Conservation (phyloP, 768 basidiomycete genomes). For the Pleurotus giganteus region DNA sequence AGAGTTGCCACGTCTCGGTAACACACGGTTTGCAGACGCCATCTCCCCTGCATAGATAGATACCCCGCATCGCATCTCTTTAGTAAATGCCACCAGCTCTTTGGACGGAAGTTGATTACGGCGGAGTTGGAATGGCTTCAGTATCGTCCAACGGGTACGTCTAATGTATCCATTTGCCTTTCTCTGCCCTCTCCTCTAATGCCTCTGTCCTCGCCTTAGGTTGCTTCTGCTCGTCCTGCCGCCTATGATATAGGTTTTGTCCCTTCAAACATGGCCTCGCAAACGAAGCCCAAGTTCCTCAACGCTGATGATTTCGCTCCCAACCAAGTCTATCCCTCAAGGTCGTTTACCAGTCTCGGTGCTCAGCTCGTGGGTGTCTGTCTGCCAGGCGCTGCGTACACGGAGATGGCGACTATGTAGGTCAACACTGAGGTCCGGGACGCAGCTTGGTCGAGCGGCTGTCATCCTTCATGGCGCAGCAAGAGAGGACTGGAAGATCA, state of each 20-base stretch:
- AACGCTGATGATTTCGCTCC: constrained; percentile 95
- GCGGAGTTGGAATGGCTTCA: constrained; percentile 97
- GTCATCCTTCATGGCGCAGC: constrained; percentile 94
- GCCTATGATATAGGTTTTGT: constrained; percentile 95
- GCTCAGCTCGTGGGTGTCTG: constrained; percentile 98
- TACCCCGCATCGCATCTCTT: no score
- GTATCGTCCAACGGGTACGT: constrained; percentile 85
- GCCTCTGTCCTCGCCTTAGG: constrained; percentile 41
- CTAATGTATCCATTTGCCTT: background rate
- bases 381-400: constrained; percentile 90
- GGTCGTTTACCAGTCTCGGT: constrained; percentile 97
- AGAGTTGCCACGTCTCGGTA: no score
- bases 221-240: constrained; percentile 88
- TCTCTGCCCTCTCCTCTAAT: constrained; percentile 2
- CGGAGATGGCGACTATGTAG: constrained; percentile 87
- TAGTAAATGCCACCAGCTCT: no score
- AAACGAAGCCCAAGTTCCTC: constrained; percentile 86
- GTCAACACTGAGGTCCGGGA: constrained; percentile 95
- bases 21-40: no score
- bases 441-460: constrained; percentile 87
- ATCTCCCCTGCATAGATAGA: no score
- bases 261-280: constrained; percentile 74
- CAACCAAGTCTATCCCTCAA: constrained; percentile 78
- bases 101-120: constrained; percentile 72
- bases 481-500: constrained; percentile 96